Evolutionary conservation across 306 rosid genomes (phyloP).

Genomic region (Prosopis cineraria): DNA sequence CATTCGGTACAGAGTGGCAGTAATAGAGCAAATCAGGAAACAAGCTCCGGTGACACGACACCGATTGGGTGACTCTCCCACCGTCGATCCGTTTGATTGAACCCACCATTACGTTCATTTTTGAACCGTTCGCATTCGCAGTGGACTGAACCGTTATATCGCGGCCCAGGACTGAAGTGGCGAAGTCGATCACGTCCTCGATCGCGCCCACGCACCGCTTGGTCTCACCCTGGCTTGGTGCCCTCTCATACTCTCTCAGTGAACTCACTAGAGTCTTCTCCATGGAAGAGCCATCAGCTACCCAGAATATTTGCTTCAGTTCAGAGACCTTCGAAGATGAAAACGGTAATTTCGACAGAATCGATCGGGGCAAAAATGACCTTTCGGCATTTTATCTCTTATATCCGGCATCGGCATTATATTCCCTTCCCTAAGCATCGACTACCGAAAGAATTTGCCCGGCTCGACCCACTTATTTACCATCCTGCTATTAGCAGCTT

Average conservation of each 20-base stretch:
- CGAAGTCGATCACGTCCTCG: slow-evolving; percentile 87
- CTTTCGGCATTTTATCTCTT: slow-evolving; percentile 73
- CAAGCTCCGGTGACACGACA: slow-evolving; percentile 83
- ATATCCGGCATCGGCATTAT: slow-evolving; percentile 84
- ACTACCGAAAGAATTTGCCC: slow-evolving; percentile 84
- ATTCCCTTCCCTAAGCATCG: slow-evolving; percentile 58
- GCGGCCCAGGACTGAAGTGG: slow-evolving; percentile 61
- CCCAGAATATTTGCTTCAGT: slow-evolving; percentile 66
- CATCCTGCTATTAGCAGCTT: slow-evolving; percentile 38
- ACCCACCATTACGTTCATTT: slow-evolving; percentile 55
- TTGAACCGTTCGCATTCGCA: slow-evolving; percentile 56
- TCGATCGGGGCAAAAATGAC: slow-evolving; percentile 75
- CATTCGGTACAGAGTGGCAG: slow-evolving; percentile 90
- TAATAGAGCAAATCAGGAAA: slow-evolving; percentile 79
- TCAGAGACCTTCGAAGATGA: slow-evolving; percentile 47
- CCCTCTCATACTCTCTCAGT: slow-evolving; percentile 66
- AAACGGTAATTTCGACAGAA: slow-evolving; percentile 66
- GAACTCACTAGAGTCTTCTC: slow-evolving; percentile 55
- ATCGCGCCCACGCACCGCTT: slow-evolving; percentile 75
- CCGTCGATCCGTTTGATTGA: slow-evolving; percentile 59
- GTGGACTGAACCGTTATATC: slow-evolving; percentile 62
- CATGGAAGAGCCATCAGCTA: slow-evolving; percentile 63
- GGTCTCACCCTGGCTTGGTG: slow-evolving; percentile 71
- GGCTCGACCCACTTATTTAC: slow-evolving; percentile 72
- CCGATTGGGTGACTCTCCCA: slow-evolving; percentile 68